Evolutionary conservation across 495 filamentous ascomycete species (phyloP), one percentile per base, ranked within the genome.

Genomic region (Gamarada debralockiae): DNA sequence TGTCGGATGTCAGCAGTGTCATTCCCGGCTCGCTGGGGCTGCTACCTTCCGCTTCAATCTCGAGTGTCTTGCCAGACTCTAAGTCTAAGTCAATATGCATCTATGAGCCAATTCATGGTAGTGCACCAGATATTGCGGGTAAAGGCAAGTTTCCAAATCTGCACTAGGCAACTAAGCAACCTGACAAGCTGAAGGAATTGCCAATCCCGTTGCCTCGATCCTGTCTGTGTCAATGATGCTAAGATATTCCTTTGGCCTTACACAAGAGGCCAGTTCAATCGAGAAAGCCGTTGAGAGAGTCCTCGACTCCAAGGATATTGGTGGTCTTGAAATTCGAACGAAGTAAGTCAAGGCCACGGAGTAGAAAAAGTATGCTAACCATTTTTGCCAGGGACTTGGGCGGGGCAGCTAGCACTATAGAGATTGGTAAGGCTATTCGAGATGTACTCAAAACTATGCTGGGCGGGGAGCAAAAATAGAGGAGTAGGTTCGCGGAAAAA

Each of bases 91-190:
- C 84, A 56, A 88, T 86, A 57, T 85, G 93, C 61, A 96, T 98
- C 61, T 98, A 97, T 66, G 93, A 97, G 78, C 95, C 95, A 27
- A 97, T 97, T 59, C 95, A 98, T 67, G 95, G 92, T 89, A 71
- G 61, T 41, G 85, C 83, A 9, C 85, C 83, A 6, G 85, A 88
- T 56, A 96, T 95, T 55, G 85, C 84, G 15, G 90, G 89, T 59
- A 78, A 90, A 74, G 27, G 27, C 10, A 29, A 29, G 27, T 10
- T 29, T 29, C 27, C n/a, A n/a, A n/a, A n/a, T n/a, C 27, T 29
- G 27, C 5, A 29, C 27, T 10, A 5, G 27, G 27, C 4, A 29
- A 29, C 10, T 29, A 29, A n/a, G n/a, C n/a, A n/a, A n/a, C n/a
- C n/a, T 29, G 10, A 29, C 27, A 29, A 29, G 10, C 27, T 29